Evolutionary conservation across 73 alveolate species (phyloP), one percentile per base, ranked within the genome.

Genomic region (Stentor roeselii): DNA sequence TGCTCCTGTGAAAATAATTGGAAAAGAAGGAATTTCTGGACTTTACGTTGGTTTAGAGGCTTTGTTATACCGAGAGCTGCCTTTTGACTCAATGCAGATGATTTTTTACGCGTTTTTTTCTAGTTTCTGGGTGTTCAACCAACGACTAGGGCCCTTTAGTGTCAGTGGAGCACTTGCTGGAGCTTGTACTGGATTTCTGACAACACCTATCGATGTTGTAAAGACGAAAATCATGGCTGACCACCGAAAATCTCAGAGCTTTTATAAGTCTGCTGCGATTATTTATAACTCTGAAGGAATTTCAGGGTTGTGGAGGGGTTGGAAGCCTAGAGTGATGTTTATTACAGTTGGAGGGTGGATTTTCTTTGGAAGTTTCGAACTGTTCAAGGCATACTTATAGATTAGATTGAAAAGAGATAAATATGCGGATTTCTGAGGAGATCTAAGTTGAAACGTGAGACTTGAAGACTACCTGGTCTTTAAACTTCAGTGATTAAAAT

Each of bases 181-280:
- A 3, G 60, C 93, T 3, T 14, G 88, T 3, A 75, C 94, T 0
- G 96, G 93, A 3, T 91, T 80, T 78, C 30, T 89, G 1, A 92
- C 91, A 14, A 88, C 96, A 2, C 96, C 96, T 2, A 80, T 91
- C 2, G 96, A 91, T 59, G 96, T 91, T 14, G 85, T 90, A 2
- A 91, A 91, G 58, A 89, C 94, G 2, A 78, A 91, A 61, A 4
- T 82, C 58, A 91, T 91, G 96, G 88, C 96, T 3, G 36, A 78
- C 39, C 86, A 77, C 50, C 42, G 61, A 2, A 75, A 88, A 3
- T 67, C 21, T 34, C n/a, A 32, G 1, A 67, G 80, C 42, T 67
- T 67, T 67, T 11, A 27, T 11, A 36, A 67, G 34, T 1, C 84
- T 39, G 6, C 39, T 76, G 39, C 14, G 39, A 1, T 37, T n/a